Percentiles rank a stretch among this genome's conserved stretches.
These are phyloP conservation scores for Lasiosphaeria ovina DNA, from an alignment of 495 filamentous ascomycete species.

Conservation along the genomic window DNA sequence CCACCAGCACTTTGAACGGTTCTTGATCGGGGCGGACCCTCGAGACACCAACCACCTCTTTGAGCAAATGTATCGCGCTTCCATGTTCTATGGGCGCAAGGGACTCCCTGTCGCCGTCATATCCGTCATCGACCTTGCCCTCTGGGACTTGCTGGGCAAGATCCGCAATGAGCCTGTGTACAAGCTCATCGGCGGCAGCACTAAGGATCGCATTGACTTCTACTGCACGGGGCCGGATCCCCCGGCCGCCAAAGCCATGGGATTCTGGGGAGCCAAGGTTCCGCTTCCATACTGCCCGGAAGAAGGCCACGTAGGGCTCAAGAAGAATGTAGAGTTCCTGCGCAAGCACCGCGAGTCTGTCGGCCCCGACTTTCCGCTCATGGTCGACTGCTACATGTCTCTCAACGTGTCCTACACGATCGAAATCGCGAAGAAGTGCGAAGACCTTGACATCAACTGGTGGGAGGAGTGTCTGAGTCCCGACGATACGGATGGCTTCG, in stretches of 20 bases:
- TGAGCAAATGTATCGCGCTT: conserved; percentile 92
- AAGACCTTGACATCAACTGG: conserved; percentile 88
- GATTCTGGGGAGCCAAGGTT: conserved; percentile 87
- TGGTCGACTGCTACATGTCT: conserved; percentile 97
- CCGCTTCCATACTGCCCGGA: conserved; percentile 85
- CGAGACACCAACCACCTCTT: conserved; percentile 85
- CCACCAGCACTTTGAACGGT: conserved; percentile 85
- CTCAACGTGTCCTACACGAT: conserved; percentile 90
- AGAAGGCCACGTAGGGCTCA: conserved; percentile 73
- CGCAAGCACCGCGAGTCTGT: conserved; percentile 79
- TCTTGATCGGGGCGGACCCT: conserved; percentile 84
- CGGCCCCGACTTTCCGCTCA: conserved; percentile 85
- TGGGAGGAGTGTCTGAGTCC: conserved; percentile 92
- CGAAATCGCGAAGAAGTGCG: conserved; percentile 75
- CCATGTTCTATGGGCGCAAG: conserved; percentile 94
- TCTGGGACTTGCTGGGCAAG: conserved; percentile 91
- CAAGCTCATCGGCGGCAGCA: conserved; percentile 86
- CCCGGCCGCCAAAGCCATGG: conserved; percentile 70
- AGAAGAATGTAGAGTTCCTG: conserved; percentile 86
- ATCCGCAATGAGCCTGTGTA: conserved; percentile 90
- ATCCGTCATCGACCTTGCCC: conserved; percentile 85
- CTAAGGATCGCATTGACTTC: conserved; percentile 75
- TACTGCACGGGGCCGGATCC: conserved; percentile 93
- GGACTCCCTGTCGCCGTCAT: conserved; percentile 87
- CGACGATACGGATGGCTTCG: conserved; percentile 87